A percentile compares a stretch with the other conserved stretches of the same genome.
Evolutionary conservation across 805 yeast species (phyloP).

Genomic region (Scheffersomyces coipomensis): DNA sequence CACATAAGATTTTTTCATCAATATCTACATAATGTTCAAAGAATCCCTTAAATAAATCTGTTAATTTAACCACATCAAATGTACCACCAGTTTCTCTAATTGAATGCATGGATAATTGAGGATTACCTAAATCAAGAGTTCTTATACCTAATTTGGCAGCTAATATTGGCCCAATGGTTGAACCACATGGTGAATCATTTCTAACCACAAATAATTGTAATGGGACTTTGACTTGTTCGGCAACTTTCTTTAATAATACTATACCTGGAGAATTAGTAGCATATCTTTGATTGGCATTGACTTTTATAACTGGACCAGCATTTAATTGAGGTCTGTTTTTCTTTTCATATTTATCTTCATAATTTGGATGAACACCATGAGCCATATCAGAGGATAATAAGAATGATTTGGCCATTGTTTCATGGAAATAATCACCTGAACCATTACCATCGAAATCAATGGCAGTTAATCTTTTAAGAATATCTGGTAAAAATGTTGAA

Average conservation of each 20-base stretch:
- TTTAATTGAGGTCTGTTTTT: slow-evolving; percentile 80
- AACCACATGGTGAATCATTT: slow-evolving; percentile 92
- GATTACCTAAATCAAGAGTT: slow-evolving; percentile 87
- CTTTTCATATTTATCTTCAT: slow-evolving; percentile 70
- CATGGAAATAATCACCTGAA: slow-evolving; percentile 37
- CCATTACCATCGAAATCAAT: slow-evolving; percentile 20
- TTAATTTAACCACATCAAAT: slow-evolving; percentile 63
- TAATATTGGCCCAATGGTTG: slow-evolving; percentile 93
- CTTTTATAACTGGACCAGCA: slow-evolving; percentile 87
- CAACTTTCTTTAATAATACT: slow-evolving; percentile 71
- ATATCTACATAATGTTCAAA: slow-evolving; percentile 39
- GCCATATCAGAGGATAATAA: slow-evolving; percentile 94
- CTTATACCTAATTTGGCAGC: slow-evolving; percentile 85
- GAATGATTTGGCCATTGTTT: slow-evolving; percentile 74
- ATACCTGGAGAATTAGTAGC: slow-evolving; percentile 92
- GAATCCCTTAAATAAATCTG: slow-evolving; percentile 60
- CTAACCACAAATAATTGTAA: slow-evolving; percentile 90
- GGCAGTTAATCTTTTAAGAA: slow-evolving; percentile 63
- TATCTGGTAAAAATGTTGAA: slow-evolving; percentile 82
- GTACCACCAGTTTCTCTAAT: slow-evolving; percentile 90
- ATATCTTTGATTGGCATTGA: slow-evolving; percentile 94
- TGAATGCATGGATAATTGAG: slow-evolving; percentile 91
- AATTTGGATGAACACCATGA: slow-evolving; percentile 96
- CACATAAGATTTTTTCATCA: slow-evolving; percentile 28
- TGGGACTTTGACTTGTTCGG: slow-evolving; percentile 69